Conservation (phyloP, 2,329 filamentous ascomycete genomes). For the Colletotrichum costaricense region DNA sequence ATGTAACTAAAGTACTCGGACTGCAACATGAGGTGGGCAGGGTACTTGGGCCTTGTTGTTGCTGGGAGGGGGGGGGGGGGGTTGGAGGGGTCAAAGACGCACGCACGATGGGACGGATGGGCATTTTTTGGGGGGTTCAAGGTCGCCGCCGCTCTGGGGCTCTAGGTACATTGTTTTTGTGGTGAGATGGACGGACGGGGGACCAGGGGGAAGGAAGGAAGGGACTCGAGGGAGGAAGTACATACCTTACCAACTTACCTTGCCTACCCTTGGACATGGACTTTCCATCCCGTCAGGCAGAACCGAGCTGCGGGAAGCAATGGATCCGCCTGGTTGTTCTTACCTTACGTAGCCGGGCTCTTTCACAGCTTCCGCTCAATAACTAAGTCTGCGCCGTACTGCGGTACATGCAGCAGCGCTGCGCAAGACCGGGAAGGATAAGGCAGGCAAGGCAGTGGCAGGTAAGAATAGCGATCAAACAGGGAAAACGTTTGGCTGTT, state of each 20-base stretch:
- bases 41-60: slow-evolving; percentile 25
- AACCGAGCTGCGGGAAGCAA: neutral
- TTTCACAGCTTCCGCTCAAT: neutral
- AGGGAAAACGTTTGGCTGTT: slow-evolving; percentile 33
- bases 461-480: slow-evolving; percentile 28
- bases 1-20: slow-evolving; percentile 35
- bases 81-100: slow-evolving; percentile 22
- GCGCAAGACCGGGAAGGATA: slow-evolving; percentile 2
- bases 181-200: neutral
- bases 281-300: slow-evolving; percentile 6
- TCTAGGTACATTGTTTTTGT: neutral
- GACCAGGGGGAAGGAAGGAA: too few species aligned
- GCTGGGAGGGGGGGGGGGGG: slow-evolving; percentile 25
- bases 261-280: neutral
- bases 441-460: slow-evolving; percentile 19
- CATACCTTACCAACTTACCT: neutral
- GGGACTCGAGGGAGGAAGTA: too few species aligned
- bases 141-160: neutral
- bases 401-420: neutral
- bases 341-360: neutral
- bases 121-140: neutral
- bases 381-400: neutral
- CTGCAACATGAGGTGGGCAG: slow-evolving; percentile 14
- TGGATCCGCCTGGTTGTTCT: neutral
- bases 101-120: neutral